phyloP scores from a whole-genome alignment of 352 stramenopile species.

The Globisporangium abappressorium region DNA sequence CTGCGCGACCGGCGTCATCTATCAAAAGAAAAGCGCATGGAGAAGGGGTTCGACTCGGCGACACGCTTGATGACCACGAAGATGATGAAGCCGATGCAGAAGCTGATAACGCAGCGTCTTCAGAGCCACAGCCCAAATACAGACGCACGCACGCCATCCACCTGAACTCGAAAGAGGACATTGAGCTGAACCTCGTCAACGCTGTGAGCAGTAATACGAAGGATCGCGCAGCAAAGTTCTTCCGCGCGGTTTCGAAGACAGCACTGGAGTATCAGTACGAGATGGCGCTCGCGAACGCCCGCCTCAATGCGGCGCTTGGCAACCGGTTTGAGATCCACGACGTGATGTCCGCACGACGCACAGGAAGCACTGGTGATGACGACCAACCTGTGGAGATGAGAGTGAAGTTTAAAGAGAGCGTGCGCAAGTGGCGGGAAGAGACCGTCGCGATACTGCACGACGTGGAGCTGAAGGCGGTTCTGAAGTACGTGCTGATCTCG shows the following conservation, averaged over 20 bases:
- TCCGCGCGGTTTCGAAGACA: constrained; percentile 66
- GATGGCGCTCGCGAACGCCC: constrained; percentile 63
- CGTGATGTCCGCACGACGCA: constrained; percentile 23
- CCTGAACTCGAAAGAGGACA: constrained; percentile 75
- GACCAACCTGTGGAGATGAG: constrained; percentile 36
- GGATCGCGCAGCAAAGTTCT: constrained; percentile 73
- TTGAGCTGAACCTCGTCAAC: constrained; percentile 57
- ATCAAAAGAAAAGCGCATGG: constrained; percentile 46
- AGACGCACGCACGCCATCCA: constrained; percentile 48
- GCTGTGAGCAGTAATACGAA: constrained; percentile 58
- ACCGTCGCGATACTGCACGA: constrained; percentile 62
- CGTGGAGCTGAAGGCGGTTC: constrained; percentile 58
- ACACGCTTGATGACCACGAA: constrained; percentile 34
- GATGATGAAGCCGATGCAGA: constrained; percentile 20
- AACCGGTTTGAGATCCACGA: constrained; percentile 61
- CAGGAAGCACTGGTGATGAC: constrained; percentile 10
- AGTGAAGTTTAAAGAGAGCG: constrained; percentile 76
- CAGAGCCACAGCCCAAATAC: constrained; percentile 39
- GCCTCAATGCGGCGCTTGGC: constrained; percentile 63
- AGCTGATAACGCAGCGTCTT: not conserved
- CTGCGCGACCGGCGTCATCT: constrained; percentile 16
- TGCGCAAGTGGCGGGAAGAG: constrained; percentile 83
- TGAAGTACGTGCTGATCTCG: constrained; percentile 85
- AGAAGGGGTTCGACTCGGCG: constrained; percentile 52
- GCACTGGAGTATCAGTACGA: constrained; percentile 83